phyloP scores from a whole-genome alignment of 2,329 filamentous ascomycete species.

The Arthroderma sp. region DNA sequence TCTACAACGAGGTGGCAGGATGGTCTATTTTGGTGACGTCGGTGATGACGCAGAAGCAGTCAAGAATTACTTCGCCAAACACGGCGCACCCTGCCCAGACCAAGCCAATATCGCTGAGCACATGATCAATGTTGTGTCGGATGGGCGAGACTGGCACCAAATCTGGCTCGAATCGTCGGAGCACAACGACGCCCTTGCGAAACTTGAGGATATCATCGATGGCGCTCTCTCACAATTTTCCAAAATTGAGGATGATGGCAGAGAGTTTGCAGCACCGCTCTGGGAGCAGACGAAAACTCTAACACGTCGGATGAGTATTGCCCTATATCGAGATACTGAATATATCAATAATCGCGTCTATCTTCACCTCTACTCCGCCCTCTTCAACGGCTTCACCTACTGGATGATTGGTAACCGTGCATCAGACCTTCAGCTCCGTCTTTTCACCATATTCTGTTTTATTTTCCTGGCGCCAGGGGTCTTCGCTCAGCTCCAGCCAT shows the following conservation, averaged over 20 bases:
- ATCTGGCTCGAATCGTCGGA: constrained; percentile 43
- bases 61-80: constrained; percentile 49
- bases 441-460: constrained; percentile 46
- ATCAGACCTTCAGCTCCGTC: constrained; percentile 40
- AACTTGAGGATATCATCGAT: constrained; percentile 51
- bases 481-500: constrained; percentile 44
- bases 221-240: constrained; percentile 13
- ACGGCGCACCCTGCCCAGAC: constrained; percentile 47
- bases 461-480: constrained; percentile 42
- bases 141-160: constrained; percentile 46
- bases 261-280: not conserved
- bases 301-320: not conserved
- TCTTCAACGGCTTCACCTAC: constrained; percentile 51
- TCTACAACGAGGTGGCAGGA: constrained; percentile 50
- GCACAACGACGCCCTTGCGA: constrained; percentile 39
- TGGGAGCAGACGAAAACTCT: not conserved
- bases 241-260: not conserved
- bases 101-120: constrained; percentile 63
- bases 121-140: constrained; percentile 48
- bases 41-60: constrained; percentile 45
- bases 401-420: constrained; percentile 44
- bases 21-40: constrained; percentile 54
- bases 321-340: not conserved
- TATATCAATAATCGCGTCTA: constrained; percentile 37
- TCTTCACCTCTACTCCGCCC: constrained; percentile 40